phyloP scores from a whole-genome alignment of 2,329 filamentous ascomycete genomes.

The Aspergillus aculeatus region DNA sequence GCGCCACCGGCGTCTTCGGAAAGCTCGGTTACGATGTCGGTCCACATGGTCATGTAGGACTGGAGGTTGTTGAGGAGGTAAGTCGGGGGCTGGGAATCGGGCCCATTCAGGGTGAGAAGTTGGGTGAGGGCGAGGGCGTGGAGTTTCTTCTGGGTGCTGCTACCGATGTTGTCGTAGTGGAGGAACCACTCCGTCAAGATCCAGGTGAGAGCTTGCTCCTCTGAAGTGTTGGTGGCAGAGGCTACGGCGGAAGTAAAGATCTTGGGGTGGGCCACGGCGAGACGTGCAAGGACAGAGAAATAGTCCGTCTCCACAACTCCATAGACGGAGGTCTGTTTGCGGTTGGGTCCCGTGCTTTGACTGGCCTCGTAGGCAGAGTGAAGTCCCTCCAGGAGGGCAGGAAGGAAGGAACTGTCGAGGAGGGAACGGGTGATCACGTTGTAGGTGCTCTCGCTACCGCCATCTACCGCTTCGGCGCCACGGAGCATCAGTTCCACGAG shows the following conservation, averaged over 20 bases:
- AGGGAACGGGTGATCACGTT: slow-evolving; percentile 65
- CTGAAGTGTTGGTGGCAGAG: slow-evolving; percentile 33
- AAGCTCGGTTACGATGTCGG: slow-evolving; percentile 46
- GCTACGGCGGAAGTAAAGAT: slow-evolving; percentile 60
- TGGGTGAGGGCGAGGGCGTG: slow-evolving; percentile 48
- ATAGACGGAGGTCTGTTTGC: slow-evolving; percentile 66
- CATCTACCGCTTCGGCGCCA: slow-evolving; percentile 61
- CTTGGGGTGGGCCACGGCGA: slow-evolving; percentile 69
- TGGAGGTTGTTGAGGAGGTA: slow-evolving; percentile 47
- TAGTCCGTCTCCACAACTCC: slow-evolving; percentile 80
- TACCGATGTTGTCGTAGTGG: slow-evolving; percentile 50
- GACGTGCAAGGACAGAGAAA: slow-evolving; percentile 75
- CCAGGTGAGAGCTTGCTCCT: slow-evolving; percentile 43
- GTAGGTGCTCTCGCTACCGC: slow-evolving; percentile 55
- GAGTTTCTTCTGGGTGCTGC: slow-evolving; percentile 48
- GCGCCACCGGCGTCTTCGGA: slow-evolving; percentile 40
- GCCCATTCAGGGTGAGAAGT: slow-evolving; percentile 41
- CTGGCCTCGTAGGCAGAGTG: slow-evolving; percentile 69
- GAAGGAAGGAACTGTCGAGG: slow-evolving; percentile 61
- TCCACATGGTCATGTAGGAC: slow-evolving; percentile 49
- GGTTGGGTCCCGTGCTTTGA: slow-evolving; percentile 78
- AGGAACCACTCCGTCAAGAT: slow-evolving; percentile 49
- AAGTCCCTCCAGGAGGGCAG: slow-evolving; percentile 64
- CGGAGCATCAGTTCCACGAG: slow-evolving; percentile 65
- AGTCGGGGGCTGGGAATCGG: slow-evolving; percentile 36